A percentile compares a stretch with the other conserved stretches of the same genome.
These are phyloP conservation scores for Dioscorea cayenensis DNA, from an alignment of 116 monocot species.

Conservation along the genomic window DNA sequence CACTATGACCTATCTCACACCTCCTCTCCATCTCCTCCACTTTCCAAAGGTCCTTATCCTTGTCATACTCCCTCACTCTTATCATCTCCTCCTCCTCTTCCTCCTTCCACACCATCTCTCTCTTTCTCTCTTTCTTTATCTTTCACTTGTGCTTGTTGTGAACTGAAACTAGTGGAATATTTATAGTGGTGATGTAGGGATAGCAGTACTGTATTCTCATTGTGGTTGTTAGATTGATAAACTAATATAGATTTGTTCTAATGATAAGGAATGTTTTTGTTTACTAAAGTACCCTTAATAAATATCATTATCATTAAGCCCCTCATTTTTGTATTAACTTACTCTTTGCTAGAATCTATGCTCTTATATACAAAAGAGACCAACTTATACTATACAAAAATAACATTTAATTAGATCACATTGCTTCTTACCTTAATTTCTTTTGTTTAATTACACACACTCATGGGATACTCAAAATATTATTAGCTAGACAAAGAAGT, in stretches of 20 bases:
- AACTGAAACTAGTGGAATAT: not conserved
- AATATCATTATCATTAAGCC: not conserved
- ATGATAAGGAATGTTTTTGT: not conserved
- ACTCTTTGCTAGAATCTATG: too few species aligned
- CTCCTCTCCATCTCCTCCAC: slow-evolving; percentile 9
- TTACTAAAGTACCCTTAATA: not conserved
- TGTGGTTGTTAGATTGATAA: not conserved
- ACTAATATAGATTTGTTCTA: not conserved
- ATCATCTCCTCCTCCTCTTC: not conserved
- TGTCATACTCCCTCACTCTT: slow-evolving; percentile 8
- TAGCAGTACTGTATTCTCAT: not conserved
- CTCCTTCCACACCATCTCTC: not conserved
- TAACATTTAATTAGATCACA: too few species aligned
- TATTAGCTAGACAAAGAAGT: too few species aligned
- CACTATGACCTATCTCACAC: not conserved
- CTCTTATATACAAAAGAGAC: too few species aligned
- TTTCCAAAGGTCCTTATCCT: not conserved
- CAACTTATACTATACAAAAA: too few species aligned
- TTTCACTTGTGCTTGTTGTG: not conserved
- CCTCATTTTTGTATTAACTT: too few species aligned
- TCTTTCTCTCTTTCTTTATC: not conserved
- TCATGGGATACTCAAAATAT: too few species aligned
- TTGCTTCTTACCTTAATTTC: too few species aligned
- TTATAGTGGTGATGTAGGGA: slow-evolving; percentile 1
- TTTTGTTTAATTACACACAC: too few species aligned